These are phyloP conservation scores for Candida insectorum DNA, from an alignment of 805 yeast genomes.

Conservation along the genomic window DNA sequence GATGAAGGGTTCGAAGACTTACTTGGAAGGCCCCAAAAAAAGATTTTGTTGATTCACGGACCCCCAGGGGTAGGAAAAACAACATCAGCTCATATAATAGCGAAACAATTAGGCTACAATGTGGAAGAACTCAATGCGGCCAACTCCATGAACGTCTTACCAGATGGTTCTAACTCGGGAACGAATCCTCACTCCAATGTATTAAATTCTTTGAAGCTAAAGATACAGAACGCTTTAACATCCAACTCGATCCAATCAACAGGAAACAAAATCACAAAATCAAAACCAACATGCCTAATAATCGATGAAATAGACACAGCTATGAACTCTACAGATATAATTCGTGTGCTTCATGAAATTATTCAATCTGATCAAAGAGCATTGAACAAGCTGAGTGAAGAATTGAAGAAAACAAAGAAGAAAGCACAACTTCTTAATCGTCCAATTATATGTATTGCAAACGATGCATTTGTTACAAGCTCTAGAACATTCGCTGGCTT, in stretches of 20 bases:
- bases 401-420: constrained; percentile 19
- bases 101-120: constrained; percentile 76
- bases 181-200: constrained; percentile 16
- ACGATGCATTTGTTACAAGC: constrained; percentile 64
- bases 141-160: constrained; percentile 36
- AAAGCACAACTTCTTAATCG: constrained; percentile 50
- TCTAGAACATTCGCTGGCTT: constrained; percentile 32
- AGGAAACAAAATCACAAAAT: constrained; percentile 26
- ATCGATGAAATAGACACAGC: constrained; percentile 81
- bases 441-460: constrained; percentile 91
- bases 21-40: constrained; percentile 42
- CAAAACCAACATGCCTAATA: constrained; percentile 72
- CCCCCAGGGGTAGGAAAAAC: constrained; percentile 96
- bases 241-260: constrained; percentile 56
- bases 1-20: constrained; percentile 18
- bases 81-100: constrained; percentile 78
- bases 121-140: constrained; percentile 82
- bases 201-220: constrained; percentile 29
- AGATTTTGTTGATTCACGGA: constrained; percentile 76
- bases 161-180: constrained; percentile 33
- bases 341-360: constrained; percentile 55
- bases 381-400: constrained; percentile 17
- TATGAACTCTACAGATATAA: constrained; percentile 34
- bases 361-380: constrained; percentile 57
- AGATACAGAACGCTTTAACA: constrained; percentile 54